phyloP scores from a whole-genome alignment of 2,329 filamentous ascomycete species.

The Fusarium udum region DNA sequence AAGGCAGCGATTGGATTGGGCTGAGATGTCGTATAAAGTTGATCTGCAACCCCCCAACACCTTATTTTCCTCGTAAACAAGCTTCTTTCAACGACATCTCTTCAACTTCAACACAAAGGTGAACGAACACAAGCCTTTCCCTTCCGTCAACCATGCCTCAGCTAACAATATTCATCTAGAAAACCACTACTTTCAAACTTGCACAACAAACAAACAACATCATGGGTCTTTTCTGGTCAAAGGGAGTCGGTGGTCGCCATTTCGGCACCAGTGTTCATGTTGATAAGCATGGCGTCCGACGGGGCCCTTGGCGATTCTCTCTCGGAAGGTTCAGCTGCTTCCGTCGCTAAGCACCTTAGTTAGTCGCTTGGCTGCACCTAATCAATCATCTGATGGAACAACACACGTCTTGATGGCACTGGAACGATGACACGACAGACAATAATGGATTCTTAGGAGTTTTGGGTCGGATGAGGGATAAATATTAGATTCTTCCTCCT shows the following conservation, averaged over 20 bases:
- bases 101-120: constrained; percentile 4
- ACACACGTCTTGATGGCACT: background rate
- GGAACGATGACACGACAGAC: constrained; percentile 24
- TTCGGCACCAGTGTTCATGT: constrained; percentile 61
- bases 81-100: constrained; percentile 38
- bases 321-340: constrained; percentile 63
- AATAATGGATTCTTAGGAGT: constrained; percentile 15
- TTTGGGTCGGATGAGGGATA: background rate
- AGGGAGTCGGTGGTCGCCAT: constrained; percentile 57
- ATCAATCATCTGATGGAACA: background rate
- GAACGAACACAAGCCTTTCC: background rate
- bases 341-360: constrained; percentile 41
- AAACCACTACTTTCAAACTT: background rate
- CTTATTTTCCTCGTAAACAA: constrained; percentile 33
- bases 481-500: constrained; percentile 1
- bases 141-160: background rate
- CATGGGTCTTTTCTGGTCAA: constrained; percentile 61
- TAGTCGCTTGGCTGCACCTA: background rate
- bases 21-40: constrained; percentile 32
- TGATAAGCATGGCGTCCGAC: constrained; percentile 57
- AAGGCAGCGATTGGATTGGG: constrained; percentile 30
- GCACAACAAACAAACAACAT: constrained; percentile 11
- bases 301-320: constrained; percentile 62
- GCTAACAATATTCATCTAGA: constrained; percentile 11
- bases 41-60: constrained; percentile 35